Percentiles rank a stretch among this genome's conserved stretches.
phyloP scores from a whole-genome alignment of 1,139 yeast species.

The Pichia sp. region DNA sequence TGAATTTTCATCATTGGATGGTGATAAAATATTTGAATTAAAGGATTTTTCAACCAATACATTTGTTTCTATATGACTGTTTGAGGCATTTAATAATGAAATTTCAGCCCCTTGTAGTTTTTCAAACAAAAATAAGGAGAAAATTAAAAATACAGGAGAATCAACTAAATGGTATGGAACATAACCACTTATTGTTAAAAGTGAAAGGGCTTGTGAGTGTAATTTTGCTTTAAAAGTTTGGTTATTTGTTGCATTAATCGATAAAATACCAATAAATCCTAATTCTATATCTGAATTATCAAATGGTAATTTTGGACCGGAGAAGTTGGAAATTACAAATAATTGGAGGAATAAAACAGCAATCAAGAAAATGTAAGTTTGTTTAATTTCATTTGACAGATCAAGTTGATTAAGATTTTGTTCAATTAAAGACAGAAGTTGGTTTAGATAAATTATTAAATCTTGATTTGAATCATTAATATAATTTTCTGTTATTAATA shows the following conservation, averaged over 20 bases:
- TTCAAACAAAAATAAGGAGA: conserved; percentile 50
- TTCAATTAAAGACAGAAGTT: conserved; percentile 4
- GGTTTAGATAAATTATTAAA: conserved; percentile 9
- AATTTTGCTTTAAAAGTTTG: conserved; percentile 14
- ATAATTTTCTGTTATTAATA: conserved; percentile 6
- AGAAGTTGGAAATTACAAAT: conserved; percentile 71
- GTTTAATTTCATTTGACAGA: conserved; percentile 4
- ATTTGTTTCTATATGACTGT: conserved; percentile 19
- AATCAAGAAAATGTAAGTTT: conserved; percentile 21
- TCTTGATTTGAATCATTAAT: not conserved
- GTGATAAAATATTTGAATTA: conserved; percentile 11
- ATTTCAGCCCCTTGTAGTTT: conserved; percentile 33
- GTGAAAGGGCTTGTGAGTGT: conserved; percentile 24
- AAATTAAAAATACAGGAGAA: conserved; percentile 41
- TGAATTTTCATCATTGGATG: conserved; percentile 12
- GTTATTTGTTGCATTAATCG: conserved; percentile 1
- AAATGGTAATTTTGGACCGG: conserved; percentile 66
- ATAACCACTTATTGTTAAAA: conserved; percentile 54
- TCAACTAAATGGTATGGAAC: conserved; percentile 54
- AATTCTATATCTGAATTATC: conserved; percentile 17
- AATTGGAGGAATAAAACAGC: conserved; percentile 60
- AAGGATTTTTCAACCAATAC: conserved; percentile 22
- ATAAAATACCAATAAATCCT: conserved; percentile 24
- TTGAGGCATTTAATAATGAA: conserved; percentile 28
- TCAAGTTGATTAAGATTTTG: conserved; percentile 1